Evolutionary conservation across 768 basidiomycete genomes (phyloP).

Genomic region (Suillus plorans): DNA sequence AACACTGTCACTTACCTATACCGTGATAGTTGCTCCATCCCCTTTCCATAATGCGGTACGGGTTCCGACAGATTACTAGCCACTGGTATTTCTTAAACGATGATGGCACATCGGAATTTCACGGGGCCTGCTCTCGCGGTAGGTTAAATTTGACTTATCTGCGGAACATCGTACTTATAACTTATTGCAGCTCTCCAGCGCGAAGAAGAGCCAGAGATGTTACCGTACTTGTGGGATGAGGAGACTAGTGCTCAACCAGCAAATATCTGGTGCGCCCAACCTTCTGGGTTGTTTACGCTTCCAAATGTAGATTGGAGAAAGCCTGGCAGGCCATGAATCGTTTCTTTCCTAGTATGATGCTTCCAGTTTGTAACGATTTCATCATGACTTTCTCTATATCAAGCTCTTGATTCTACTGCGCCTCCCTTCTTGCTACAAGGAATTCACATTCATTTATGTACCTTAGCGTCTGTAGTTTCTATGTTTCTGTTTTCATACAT

Average conservation of each 20-base stretch:
- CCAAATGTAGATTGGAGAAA: neutral
- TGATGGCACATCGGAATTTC: conserved; percentile 23
- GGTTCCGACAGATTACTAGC: neutral
- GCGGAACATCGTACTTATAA: neutral
- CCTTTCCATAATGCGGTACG: neutral
- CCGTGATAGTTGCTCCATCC: neutral
- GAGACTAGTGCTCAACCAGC: neutral
- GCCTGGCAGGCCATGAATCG: neutral
- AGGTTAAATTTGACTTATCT: neutral
- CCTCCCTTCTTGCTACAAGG: neutral
- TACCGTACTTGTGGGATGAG: neutral
- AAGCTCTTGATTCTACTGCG: neutral
- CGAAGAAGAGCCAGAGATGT: neutral
- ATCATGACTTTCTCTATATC: neutral
- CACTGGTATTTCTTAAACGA: conserved; percentile 7
- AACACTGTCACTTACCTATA: neutral
- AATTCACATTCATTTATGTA: neutral
- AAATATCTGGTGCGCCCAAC: neutral
- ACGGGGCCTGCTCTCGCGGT: conserved; percentile 21
- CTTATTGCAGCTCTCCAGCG: conserved; percentile 2
- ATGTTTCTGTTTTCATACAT: neutral
- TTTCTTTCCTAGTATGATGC: neutral
- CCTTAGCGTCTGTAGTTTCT: neutral
- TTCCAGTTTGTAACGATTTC: neutral
- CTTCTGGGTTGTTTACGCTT: neutral